These are phyloP conservation scores for Zoysia pacifica DNA, from an alignment of 176 grass and related monocot species.

Conservation along the genomic window DNA sequence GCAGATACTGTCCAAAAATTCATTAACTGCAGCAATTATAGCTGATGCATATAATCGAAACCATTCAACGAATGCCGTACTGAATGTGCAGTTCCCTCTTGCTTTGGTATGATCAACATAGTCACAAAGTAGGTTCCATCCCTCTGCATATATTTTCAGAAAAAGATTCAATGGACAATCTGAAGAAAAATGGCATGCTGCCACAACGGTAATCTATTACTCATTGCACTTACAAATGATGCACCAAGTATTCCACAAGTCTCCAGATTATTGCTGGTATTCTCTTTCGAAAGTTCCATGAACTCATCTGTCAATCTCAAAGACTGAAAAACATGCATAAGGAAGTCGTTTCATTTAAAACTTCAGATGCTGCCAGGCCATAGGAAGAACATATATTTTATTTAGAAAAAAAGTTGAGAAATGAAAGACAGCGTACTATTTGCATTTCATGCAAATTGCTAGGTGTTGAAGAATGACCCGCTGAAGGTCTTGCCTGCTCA, in stretches of 20 bases:
- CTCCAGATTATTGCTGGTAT: constrained; percentile 80
- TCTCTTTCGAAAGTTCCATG: constrained; percentile 95
- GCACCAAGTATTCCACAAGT: constrained; percentile 96
- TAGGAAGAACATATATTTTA: neutral
- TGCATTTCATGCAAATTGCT: constrained; percentile 71
- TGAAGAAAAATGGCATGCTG: neutral
- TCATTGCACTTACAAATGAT: constrained; percentile 69
- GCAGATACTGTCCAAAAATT: neutral
- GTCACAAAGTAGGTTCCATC: constrained; percentile 85
- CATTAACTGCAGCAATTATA: neutral
- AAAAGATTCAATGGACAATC: constrained; percentile 26
- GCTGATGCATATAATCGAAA: constrained; percentile 15
- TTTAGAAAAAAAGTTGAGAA: neutral
- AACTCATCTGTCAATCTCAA: constrained; percentile 89
- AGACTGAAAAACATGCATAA: constrained; percentile 61
- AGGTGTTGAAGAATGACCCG: constrained; percentile 59
- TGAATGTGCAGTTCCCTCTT: constrained; percentile 90
- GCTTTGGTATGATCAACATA: constrained; percentile 88
- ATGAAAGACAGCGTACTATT: constrained; percentile 59
- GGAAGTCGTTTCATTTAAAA: constrained; percentile 15
- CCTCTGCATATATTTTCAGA: constrained; percentile 54
- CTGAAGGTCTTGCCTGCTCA: constrained; percentile 45
- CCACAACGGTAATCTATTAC: constrained; percentile 16
- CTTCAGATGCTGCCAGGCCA: neutral
- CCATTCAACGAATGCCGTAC: constrained; percentile 67